A percentile compares a stretch with the other conserved stretches of the same genome.
phyloP scores from a whole-genome alignment of 2,329 filamentous ascomycete species.

The Stagonosporopsis vannaccii region DNA sequence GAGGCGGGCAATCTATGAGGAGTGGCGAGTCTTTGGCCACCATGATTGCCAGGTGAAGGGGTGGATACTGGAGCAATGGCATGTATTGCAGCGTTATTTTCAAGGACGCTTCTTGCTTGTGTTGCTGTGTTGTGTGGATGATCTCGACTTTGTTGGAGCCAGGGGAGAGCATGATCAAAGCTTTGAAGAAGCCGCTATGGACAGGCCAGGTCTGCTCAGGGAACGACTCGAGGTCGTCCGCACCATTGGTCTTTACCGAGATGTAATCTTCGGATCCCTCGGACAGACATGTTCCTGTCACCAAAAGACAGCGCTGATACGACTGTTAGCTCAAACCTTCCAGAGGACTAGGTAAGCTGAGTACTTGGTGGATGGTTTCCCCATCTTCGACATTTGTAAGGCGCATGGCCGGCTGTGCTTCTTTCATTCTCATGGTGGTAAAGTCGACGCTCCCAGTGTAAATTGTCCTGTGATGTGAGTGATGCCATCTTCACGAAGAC shows the following conservation, averaged over 20 bases:
- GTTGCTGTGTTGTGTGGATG: constrained; percentile 30
- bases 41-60: constrained; percentile 44
- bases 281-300: constrained; percentile 35
- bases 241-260: constrained; percentile 26
- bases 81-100: constrained; percentile 35
- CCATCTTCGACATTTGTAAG: constrained; percentile 36
- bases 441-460: background rate
- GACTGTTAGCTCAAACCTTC: background rate
- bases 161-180: constrained; percentile 40
- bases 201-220: constrained; percentile 44
- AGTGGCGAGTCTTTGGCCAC: constrained; percentile 44
- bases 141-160: constrained; percentile 34
- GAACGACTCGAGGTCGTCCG: constrained; percentile 31
- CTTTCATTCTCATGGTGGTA: background rate
- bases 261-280: constrained; percentile 30
- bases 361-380: constrained; percentile 39
- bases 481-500: background rate
- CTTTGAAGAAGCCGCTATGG: constrained; percentile 42
- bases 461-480: background rate
- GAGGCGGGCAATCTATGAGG: constrained; percentile 40
- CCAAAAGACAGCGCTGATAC: constrained; percentile 35
- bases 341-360: background rate
- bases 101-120: constrained; percentile 19
- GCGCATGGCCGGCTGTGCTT: background rate
- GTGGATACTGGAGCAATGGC: constrained; percentile 41